These are phyloP conservation scores for Candida sanyaensis DNA, from an alignment of 1,139 yeast species.

Conservation along the genomic window DNA sequence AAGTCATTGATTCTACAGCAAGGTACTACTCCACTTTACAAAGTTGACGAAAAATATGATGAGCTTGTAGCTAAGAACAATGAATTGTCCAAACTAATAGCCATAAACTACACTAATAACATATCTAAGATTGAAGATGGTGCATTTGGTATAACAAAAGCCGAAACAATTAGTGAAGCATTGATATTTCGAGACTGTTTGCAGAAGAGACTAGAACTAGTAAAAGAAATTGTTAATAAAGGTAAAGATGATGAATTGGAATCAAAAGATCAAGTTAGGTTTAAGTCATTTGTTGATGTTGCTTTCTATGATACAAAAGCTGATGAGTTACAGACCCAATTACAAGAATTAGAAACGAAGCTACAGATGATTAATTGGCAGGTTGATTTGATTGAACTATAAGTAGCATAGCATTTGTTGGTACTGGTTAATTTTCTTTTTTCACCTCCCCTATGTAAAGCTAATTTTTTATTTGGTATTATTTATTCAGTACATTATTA, in stretches of 20 bases:
- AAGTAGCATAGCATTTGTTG: background rate
- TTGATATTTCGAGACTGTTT: background rate
- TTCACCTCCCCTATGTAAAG: background rate
- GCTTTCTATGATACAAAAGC: background rate
- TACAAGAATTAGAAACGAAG: background rate
- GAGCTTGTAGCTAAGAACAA: background rate
- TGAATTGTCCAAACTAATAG: background rate
- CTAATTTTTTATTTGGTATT: background rate
- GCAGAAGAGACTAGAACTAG: background rate
- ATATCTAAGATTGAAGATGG: background rate
- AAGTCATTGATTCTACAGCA: slow-evolving; percentile 3
- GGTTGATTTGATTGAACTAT: slow-evolving; percentile 4
- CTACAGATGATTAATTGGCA: slow-evolving; percentile 5
- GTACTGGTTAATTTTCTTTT: background rate
- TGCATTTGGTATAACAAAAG: background rate
- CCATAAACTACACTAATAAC: slow-evolving; percentile 3
- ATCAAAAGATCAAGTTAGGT: slow-evolving; percentile 2
- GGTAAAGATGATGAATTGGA: background rate
- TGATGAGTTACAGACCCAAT: background rate
- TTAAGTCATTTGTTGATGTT: background rate
- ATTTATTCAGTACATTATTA: background rate
- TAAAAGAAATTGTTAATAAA: background rate
- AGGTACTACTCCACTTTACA: slow-evolving; percentile 1
- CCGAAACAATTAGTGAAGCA: background rate
- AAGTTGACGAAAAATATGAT: slow-evolving; percentile 2